Evolutionary conservation across 148 eudicot species (phyloP).

Genomic region (Fagopyrum esculentum): DNA sequence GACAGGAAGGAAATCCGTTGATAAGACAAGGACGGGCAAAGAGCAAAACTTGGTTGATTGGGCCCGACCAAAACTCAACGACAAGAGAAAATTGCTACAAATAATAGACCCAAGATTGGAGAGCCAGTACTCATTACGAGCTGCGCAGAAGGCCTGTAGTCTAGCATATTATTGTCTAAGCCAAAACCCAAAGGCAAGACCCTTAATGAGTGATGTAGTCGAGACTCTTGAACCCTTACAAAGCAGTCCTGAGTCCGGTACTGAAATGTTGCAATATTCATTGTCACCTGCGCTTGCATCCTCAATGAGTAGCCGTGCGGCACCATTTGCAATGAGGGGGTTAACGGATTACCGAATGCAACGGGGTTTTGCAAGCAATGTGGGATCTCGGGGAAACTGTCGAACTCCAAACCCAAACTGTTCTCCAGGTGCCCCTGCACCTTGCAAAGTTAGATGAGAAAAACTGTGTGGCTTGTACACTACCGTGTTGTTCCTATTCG

Average conservation of each 20-base stretch:
- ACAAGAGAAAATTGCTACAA: slow-evolving; percentile 77
- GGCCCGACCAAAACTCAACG: slow-evolving; percentile 93
- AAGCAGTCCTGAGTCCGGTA: slow-evolving; percentile 30
- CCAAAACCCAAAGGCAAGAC: slow-evolving; percentile 96
- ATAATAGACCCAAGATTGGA: slow-evolving; percentile 92
- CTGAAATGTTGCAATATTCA: slow-evolving; percentile 33
- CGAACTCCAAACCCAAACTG: slow-evolving; percentile 67
- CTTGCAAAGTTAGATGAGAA: slow-evolving; percentile 83
- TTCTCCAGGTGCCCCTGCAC: slow-evolving; percentile 70
- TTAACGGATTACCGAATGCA: slow-evolving; percentile 37
- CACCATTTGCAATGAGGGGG: slow-evolving; percentile 38
- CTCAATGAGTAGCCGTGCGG: slow-evolving; percentile 28
- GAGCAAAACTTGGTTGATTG: slow-evolving; percentile 96
- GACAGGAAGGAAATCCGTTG: slow-evolving; percentile 89
- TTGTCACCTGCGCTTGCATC: slow-evolving; percentile 16
- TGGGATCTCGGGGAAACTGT: slow-evolving; percentile 44
- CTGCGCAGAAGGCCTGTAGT: slow-evolving; percentile 95
- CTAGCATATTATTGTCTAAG: slow-evolving; percentile 93
- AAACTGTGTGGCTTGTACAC: slow-evolving; percentile 7
- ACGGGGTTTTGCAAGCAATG: slow-evolving; percentile 40
- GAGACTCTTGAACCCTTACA: slow-evolving; percentile 91
- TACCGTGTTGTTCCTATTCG: background rate
- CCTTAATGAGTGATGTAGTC: slow-evolving; percentile 95
- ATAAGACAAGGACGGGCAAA: slow-evolving; percentile 84
- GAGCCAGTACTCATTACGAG: slow-evolving; percentile 75